These are phyloP conservation scores for Dichotomocladium elegans DNA, from an alignment of 371 early-diverging fungal species.

Conservation along the genomic window DNA sequence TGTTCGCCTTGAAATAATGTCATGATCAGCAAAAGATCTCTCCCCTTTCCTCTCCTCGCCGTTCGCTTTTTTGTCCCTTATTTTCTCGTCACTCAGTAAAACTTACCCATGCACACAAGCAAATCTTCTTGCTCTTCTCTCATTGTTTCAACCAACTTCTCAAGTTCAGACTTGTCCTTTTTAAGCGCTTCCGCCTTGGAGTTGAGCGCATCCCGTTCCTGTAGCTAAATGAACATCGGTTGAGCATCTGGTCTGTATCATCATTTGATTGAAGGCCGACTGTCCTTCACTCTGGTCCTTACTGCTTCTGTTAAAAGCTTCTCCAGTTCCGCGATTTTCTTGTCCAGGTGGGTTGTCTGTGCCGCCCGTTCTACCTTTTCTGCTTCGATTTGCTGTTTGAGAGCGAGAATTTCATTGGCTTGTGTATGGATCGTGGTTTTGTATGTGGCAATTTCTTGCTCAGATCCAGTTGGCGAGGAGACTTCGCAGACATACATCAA, in stretches of 20 bases:
- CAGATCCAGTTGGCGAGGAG: slow-evolving; percentile 8
- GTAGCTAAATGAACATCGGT: no score
- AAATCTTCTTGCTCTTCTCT: slow-evolving; percentile 91
- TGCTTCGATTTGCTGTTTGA: slow-evolving; percentile 19
- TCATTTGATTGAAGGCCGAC: slow-evolving; percentile 20
- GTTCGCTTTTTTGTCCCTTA: not conserved
- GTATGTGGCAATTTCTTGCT: slow-evolving; percentile 39
- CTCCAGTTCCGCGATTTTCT: slow-evolving; percentile 25
- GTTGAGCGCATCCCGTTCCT: no score
- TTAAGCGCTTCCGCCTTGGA: no score
- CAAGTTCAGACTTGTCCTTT: slow-evolving; percentile 27
- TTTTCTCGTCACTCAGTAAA: slow-evolving; percentile 1
- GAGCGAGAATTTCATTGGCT: slow-evolving; percentile 24
- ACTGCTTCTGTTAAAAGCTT: no score
- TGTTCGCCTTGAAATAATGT: slow-evolving; percentile 53
- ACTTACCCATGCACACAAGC: slow-evolving; percentile 74
- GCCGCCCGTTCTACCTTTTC: slow-evolving; percentile 9
- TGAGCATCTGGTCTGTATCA: no score
- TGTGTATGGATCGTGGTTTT: slow-evolving; percentile 46
- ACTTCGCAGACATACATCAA: not conserved
- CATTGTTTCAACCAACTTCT: slow-evolving; percentile 17
- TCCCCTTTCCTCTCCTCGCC: not conserved
- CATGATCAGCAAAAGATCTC: not conserved
- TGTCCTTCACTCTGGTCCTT: no score
- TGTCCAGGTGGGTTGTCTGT: slow-evolving; percentile 1